Base-by-base conservation (phyloP, 495 filamentous ascomycete species). In the Daldinia childiae region DNA sequence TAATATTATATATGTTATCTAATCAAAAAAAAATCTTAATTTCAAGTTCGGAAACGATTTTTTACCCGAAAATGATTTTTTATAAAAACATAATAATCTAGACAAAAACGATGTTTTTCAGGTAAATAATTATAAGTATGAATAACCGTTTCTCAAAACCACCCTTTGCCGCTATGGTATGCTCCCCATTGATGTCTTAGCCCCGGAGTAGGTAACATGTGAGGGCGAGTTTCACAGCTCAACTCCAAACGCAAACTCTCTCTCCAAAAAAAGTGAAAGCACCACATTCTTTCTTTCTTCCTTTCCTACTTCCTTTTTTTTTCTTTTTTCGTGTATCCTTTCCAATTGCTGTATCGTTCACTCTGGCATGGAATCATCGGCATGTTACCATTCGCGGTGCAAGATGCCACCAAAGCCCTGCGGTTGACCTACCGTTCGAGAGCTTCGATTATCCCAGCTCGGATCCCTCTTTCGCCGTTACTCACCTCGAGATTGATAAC, bases 301-400 rank as follows among this genome's bases (percentile, higher is more conserved):
- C 26, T 29, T 26, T 26, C 9, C 21, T 51, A 39, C 30, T 43
- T 48, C 6, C 26, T 11, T 45, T 29, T 39, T n/a, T n/a, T n/a
- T n/a, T n/a, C n/a, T n/a, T n/a, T n/a, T n/a, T n/a, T n/a, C n/a
- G 36, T 59, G 36, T 60, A 54, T 50, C 32, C 24, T 32, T 36
- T 48, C 11, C 9, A n/a, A 21, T 24, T 21, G 30, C 51, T 50
- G 39, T 34, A 66, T 51, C n/a, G 39, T 62, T 63, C 66, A 62
- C 26, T 70, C 43, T 76, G 76, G 83, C 69, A 84, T 85, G 83
- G 82, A 82, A 83, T 59, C 65, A 72, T 74, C 80, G 80, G 82
- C 68, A 85, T 85, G 83, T 78, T 78, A 70, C 78, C 76, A 71
- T 65, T 79, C 75, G 77, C 75, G 77, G 75, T 83, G 76, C 81